Evolutionary conservation across 169 alveolate genomes (phyloP), one percentile per base, ranked within the genome.

Genomic region (Babesia gibsoni): DNA sequence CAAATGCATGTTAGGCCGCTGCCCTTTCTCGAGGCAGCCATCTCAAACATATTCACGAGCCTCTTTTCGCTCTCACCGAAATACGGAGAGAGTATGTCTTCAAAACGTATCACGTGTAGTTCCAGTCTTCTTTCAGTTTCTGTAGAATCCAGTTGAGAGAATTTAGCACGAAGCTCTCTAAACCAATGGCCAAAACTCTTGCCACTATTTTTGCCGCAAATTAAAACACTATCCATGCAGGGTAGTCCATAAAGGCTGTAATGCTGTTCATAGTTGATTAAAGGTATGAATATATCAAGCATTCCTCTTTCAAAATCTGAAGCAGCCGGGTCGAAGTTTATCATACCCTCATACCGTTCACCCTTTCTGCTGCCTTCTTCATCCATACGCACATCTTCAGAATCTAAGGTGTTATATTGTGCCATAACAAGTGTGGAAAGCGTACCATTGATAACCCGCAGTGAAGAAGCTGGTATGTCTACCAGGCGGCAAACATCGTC

Each of bases 61-160:
- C 64, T 58, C 36, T 49, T 73, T 56, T 75, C 84, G 22, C 81
- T 75, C 41, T 75, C 80, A 2, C 84, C 80, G 58, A 65, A 75
- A 50, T 65, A 75, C 7, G 84, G 84, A 22, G 70, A 52, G 10
- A 75, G 30, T 36, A 65, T 43, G 18, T 75, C 84, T 30, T 68
- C 65, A 36, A 75, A 48, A 25, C 80, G 63, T 20, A 75, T 75
- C 30, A 75, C 30, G 45, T 58, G 43, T 27, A 75, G 66, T 14
- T 65, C 56, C 22, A 66, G 54, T 30, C 50, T 42, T 35, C 39
- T 74, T 22, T 8, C 12, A 10, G n/a, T n/a, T 18, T 16, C 59
- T 37, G 36, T 30, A 12, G 48, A 35, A 18, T 20, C 32, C 61
- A 29, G n/a, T 56, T 25, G 33, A 22, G 23, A 23, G 12, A 20